Percentiles rank a stretch among this genome's conserved stretches.
Conservation (phyloP, 257 asterid genomes). For the Scutellaria barbata region DNA sequence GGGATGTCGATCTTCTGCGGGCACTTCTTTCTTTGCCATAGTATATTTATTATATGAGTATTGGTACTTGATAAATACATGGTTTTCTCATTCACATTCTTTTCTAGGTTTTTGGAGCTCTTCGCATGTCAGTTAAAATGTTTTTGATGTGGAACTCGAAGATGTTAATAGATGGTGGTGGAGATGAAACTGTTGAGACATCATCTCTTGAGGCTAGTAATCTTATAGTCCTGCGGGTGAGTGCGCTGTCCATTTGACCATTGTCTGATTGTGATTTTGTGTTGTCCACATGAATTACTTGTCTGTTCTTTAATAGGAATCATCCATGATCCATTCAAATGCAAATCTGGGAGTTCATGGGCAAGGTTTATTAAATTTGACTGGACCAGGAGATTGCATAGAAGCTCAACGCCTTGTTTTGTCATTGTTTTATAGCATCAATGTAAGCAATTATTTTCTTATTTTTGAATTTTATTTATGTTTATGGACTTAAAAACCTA, state of each 20-base stretch:
- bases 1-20: constrained; percentile 11
- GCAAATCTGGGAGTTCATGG: constrained; percentile 98
- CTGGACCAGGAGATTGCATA: constrained; percentile 94
- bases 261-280: constrained; percentile 31
- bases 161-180: constrained; percentile 97
- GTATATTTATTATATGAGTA: neutral
- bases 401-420: constrained; percentile 95
- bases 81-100: constrained; percentile 30
- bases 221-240: constrained; percentile 94
- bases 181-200: constrained; percentile 95
- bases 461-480: constrained; percentile 5
- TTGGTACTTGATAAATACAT: neutral
- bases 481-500: constrained; percentile 14
- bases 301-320: constrained; percentile 53
- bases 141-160: constrained; percentile 94
- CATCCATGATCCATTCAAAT: constrained; percentile 93
- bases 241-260: constrained; percentile 24
- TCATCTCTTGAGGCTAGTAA: constrained; percentile 98
- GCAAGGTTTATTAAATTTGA: constrained; percentile 85
- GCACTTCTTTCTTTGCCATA: constrained; percentile 19
- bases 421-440: constrained; percentile 85
- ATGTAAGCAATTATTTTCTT: constrained; percentile 55
- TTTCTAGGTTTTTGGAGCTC: constrained; percentile 96
- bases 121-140: constrained; percentile 98
- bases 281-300: constrained; percentile 26